These are phyloP conservation scores for Haematococcus lacustris DNA, from an alignment of 139 green algal species.

Conservation along the genomic window DNA sequence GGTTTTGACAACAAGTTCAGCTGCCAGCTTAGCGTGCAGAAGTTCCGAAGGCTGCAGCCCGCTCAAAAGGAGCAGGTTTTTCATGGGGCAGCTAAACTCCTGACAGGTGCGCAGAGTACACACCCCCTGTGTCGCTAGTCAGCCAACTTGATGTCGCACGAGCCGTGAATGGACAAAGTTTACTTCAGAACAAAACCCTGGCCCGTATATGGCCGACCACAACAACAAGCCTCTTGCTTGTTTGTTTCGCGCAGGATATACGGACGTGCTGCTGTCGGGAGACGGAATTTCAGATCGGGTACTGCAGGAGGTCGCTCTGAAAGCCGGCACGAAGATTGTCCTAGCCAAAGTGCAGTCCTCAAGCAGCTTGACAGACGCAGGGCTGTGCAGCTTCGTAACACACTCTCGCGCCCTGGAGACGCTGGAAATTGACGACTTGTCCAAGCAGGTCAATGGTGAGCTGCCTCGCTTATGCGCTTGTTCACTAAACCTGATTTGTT, in stretches of 20 bases:
- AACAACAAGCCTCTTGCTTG: not conserved
- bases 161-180: too few species aligned
- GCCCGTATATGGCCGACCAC: not conserved
- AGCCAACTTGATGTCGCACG: not conserved
- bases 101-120: constrained; percentile 20
- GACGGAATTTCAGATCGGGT: constrained; percentile 38
- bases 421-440: constrained; percentile 24
- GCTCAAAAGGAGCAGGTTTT: constrained; percentile 36
- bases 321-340: constrained; percentile 16
- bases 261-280: constrained; percentile 31
- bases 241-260: constrained; percentile 32
- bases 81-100: constrained; percentile 22
- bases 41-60: constrained; percentile 21
- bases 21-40: constrained; percentile 23
- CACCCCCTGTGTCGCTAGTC: not conserved
- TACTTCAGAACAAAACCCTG: not conserved
- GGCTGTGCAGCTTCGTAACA: constrained; percentile 21
- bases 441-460: constrained; percentile 9
- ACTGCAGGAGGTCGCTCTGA: constrained; percentile 15
- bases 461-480: not conserved
- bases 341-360: constrained; percentile 24
- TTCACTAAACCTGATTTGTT: not conserved
- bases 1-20: constrained; percentile 36
- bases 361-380: constrained; percentile 27
- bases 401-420: constrained; percentile 17